Evolutionary conservation across 192 early-diverging fungal species (phyloP), one percentile per base, ranked within the genome.

Genomic region (Allomyces macrogynus): DNA sequence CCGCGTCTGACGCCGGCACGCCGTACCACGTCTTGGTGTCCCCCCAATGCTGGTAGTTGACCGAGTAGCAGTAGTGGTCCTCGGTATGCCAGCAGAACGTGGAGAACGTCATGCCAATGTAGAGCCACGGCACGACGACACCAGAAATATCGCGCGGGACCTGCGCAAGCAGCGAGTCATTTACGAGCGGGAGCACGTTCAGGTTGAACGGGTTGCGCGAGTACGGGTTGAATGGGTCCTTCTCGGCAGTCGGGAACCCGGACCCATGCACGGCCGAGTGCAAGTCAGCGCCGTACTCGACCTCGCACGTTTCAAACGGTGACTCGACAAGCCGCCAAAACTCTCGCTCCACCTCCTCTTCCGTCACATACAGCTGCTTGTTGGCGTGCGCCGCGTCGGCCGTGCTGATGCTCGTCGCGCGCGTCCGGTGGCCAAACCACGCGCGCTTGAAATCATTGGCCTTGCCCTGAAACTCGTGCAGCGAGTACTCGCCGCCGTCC

Each of bases 11-110:
- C 0, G 86, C 87, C 3, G 95, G 93, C 24, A 97, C 84, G 18
- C 91, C 91, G 70, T 97, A 97, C 95, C 95, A 97, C 0, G 93
- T 97, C 76, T 97, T 97, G 54, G 93, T 90, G 68, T 91, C 93
- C 11, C 95, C 95, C 83, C 81, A 87, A 68, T 95, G 92, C 77
- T 86, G 84, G 76, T 97, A 97, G 75, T 97, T 97, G 78, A 95
- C 86, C 23, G 90, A 91, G 70, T 93, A 95, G 5, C 90, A 93
- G 72, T 88, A 93, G 73, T 95, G 93, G 72, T 97, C 95, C 74
- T 97, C 95, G 60, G 88, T 88, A 68, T 97, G 95, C 95, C 95
- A 97, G 72, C 93, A 95, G 71, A 97, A 97, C 7, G 93, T 89
- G 32, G 87, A 87, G 67, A 95, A 95, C 63, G 81, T 85, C 91